Conservation (phyloP, 208 protist genomes). For the Trypanosoma congolense region DNA sequence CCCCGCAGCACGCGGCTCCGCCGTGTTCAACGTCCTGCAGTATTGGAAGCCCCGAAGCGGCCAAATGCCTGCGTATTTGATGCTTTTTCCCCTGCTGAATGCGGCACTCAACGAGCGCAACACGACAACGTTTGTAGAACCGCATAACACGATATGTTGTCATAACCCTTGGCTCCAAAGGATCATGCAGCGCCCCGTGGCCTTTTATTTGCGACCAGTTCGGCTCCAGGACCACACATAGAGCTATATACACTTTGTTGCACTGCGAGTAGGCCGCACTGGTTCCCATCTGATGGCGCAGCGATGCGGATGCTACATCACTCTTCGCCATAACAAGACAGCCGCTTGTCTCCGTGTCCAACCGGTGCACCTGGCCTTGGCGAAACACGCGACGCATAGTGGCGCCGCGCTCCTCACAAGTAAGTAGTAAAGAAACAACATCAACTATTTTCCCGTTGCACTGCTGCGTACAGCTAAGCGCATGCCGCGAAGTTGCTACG, state of each 20-base stretch:
- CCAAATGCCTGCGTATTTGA: slow-evolving; percentile 79
- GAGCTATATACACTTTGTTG: slow-evolving; percentile 65
- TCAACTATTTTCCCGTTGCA: slow-evolving; percentile 22
- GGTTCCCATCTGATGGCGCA: slow-evolving; percentile 81
- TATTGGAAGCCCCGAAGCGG: slow-evolving; percentile 61
- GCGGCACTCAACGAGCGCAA: slow-evolving; percentile 70
- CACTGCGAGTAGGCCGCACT: slow-evolving; percentile 51
- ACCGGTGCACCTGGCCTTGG: slow-evolving; percentile 76
- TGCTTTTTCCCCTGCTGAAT: slow-evolving; percentile 86
- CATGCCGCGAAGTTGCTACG: slow-evolving; percentile 68
- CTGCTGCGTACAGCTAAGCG: slow-evolving; percentile 55
- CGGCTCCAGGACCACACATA: slow-evolving; percentile 72
- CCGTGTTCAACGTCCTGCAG: slow-evolving; percentile 79
- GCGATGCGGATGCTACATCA: slow-evolving; percentile 35
- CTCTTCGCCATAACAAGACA: slow-evolving; percentile 69
- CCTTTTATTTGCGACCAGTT: slow-evolving; percentile 43
- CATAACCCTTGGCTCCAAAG: slow-evolving; percentile 39
- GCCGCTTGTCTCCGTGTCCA: slow-evolving; percentile 76
- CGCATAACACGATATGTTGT: slow-evolving; percentile 57
- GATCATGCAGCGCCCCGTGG: slow-evolving; percentile 40
- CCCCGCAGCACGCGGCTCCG: slow-evolving; percentile 51
- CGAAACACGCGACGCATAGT: slow-evolving; percentile 31
- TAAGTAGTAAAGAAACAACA: slow-evolving; percentile 42
- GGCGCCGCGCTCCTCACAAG: neutral
- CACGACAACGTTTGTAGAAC: slow-evolving; percentile 38